These are phyloP conservation scores for Kodamaea suecica DNA, from an alignment of 1,139 yeast species.

Conservation along the genomic window DNA sequence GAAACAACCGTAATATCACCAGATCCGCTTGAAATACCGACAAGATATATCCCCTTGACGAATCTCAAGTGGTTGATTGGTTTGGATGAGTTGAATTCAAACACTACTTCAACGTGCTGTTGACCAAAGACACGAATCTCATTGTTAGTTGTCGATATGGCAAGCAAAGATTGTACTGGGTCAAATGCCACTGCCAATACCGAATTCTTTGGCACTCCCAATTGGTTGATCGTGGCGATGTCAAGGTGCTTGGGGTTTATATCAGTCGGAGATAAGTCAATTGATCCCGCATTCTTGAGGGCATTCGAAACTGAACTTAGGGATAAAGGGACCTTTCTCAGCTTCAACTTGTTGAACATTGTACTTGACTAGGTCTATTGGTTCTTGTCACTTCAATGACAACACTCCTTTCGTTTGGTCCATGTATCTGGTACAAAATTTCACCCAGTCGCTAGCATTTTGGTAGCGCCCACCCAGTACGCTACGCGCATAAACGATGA, in stretches of 20 bases:
- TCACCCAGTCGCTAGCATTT: too few relatives aligned
- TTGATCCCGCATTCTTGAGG: conserved; percentile 44
- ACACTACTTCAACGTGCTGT: conserved; percentile 71
- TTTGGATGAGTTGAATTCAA: conserved; percentile 49
- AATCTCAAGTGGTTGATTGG: conserved; percentile 59
- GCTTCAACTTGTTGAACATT: conserved; percentile 48
- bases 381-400: too few relatives aligned
- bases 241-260: conserved; percentile 36
- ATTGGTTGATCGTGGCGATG: conserved; percentile 33
- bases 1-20: conserved; percentile 65
- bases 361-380: too few relatives aligned
- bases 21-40: conserved; percentile 56
- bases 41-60: conserved; percentile 77
- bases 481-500: too few relatives aligned
- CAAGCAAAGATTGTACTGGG: conserved; percentile 83
- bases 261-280: conserved; percentile 39
- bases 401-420: too few relatives aligned
- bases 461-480: too few relatives aligned
- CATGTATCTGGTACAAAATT: too few relatives aligned
- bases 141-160: conserved; percentile 70
- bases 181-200: conserved; percentile 73
- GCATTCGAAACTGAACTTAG: conserved; percentile 53
- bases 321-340: conserved; percentile 46
- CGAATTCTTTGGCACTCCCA: conserved; percentile 38
- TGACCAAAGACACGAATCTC: conserved; percentile 82